These are phyloP conservation scores for Perkinsus olseni DNA, from an alignment of 169 alveolate species.

Conservation along the genomic window DNA sequence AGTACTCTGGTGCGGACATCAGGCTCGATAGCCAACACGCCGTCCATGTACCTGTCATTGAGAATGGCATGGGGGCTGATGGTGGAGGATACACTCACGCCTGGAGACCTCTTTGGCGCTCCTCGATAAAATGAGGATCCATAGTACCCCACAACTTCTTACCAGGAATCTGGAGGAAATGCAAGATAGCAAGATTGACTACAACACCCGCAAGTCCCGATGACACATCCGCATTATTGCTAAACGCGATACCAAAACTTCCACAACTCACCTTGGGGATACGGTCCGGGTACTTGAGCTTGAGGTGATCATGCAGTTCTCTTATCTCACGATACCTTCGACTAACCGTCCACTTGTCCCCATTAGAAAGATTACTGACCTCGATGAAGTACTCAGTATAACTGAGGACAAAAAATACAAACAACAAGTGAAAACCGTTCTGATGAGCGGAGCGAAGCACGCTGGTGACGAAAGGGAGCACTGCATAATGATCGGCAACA, in stretches of 20 bases:
- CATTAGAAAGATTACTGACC: not conserved
- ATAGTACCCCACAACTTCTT: not conserved
- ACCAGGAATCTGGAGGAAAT: not conserved
- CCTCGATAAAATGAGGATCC: not conserved
- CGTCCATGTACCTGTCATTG: not conserved
- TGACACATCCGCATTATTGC: no score
- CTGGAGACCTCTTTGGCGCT: not conserved
- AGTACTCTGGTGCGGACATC: not conserved
- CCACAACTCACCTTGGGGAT: not conserved
- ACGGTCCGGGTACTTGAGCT: not conserved
- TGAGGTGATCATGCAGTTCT: not conserved
- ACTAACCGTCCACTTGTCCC: not conserved
- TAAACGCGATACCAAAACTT: no score
- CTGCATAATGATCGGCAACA: no score
- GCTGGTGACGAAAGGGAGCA: no score
- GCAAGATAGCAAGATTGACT: no score
- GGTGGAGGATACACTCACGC: not conserved
- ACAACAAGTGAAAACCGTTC: no score
- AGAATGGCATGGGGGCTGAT: not conserved
- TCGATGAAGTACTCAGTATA: not conserved
- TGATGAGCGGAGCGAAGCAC: no score
- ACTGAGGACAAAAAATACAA: no score
- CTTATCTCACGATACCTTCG: not conserved
- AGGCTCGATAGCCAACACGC: not conserved
- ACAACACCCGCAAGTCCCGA: no score